Percentiles rank a stretch among this genome's conserved stretches.
These are phyloP conservation scores for Candida taoyuanica DNA, from an alignment of 805 yeast species.

Conservation along the genomic window DNA sequence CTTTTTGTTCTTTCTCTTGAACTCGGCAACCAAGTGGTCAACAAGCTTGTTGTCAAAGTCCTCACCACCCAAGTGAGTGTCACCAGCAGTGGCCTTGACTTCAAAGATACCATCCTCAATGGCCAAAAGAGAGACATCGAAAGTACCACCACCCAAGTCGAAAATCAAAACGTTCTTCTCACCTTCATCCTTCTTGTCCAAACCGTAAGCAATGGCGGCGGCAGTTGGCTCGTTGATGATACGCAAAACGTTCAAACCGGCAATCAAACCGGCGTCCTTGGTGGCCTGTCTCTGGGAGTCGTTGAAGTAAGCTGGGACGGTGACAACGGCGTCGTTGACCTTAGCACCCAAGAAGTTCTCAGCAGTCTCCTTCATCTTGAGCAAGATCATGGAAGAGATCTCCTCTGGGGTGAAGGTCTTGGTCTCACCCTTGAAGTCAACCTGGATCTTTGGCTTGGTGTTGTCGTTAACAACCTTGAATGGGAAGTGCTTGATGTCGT, in stretches of 20 bases:
- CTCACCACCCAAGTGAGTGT: constrained; percentile 23
- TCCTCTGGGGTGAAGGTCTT: constrained; percentile 92
- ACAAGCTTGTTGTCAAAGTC: constrained; percentile 64
- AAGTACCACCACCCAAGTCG: constrained; percentile 98
- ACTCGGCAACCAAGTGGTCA: constrained; percentile 86
- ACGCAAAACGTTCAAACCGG: constrained; percentile 22
- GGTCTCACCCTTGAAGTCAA: constrained; percentile 62
- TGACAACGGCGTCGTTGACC: constrained; percentile 85
- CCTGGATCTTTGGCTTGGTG: constrained; percentile 70
- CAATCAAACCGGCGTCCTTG: constrained; percentile 21
- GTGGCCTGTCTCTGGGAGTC: constrained; percentile 23
- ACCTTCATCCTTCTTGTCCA: constrained; percentile 68
- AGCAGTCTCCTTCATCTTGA: constrained; percentile 89
- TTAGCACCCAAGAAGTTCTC: constrained; percentile 82
- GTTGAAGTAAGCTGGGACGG: constrained; percentile 23
- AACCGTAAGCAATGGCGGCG: constrained; percentile 61
- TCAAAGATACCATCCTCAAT: constrained; percentile 96
- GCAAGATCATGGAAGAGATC: constrained; percentile 86
- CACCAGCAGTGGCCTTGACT: constrained; percentile 77
- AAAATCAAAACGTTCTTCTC: constrained; percentile 88
- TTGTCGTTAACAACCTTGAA: constrained; percentile 70
- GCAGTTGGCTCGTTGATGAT: constrained; percentile 23
- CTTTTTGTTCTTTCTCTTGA: constrained; percentile 96
- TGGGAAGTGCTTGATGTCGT: constrained; percentile 81
- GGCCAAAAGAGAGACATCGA: constrained; percentile 88